Evolutionary conservation across 768 basidiomycete genomes (phyloP).

Genomic region (Lactarius evosmus): DNA sequence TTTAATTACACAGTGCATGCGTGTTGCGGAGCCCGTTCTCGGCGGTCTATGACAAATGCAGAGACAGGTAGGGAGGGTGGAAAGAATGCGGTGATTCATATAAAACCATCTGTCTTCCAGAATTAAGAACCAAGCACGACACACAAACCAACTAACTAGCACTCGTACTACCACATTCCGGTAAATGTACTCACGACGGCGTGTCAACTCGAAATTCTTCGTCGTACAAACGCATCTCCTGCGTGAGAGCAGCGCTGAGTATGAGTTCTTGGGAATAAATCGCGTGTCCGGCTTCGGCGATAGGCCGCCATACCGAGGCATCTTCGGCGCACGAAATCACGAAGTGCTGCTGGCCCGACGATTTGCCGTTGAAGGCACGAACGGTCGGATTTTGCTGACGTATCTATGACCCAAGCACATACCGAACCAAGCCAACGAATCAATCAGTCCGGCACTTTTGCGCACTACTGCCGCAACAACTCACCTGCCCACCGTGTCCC

Average conservation of each 20-base stretch:
- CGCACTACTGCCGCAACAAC: not conserved
- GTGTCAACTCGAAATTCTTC: constrained; percentile 21
- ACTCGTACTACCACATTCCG: not conserved
- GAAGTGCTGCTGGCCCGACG: constrained; percentile 46
- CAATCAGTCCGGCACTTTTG: not conserved
- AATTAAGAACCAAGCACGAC: constrained; percentile 9
- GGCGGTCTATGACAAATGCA: constrained; percentile 12
- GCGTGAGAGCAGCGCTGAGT: constrained; percentile 58
- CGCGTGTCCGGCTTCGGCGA: constrained; percentile 47
- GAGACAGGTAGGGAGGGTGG: constrained; percentile 1
- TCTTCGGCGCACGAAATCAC: constrained; percentile 69
- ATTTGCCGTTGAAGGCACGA: constrained; percentile 50
- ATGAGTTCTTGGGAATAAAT: constrained; percentile 73
- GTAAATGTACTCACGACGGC: not conserved
- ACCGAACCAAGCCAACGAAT: not conserved
- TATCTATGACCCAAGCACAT: constrained; percentile 35
- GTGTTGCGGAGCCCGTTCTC: constrained; percentile 1
- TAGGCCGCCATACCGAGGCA: constrained; percentile 59
- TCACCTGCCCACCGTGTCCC: constrained; percentile 69
- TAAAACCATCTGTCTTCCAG: not conserved
- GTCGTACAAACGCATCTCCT: constrained; percentile 64
- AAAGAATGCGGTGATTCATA: constrained; percentile 15
- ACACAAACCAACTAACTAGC: constrained; percentile 1
- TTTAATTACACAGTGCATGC: not conserved
- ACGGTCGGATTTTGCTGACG: constrained; percentile 49